Conservation (phyloP, 805 yeast species). For the Myxozyma sirexii region DNA sequence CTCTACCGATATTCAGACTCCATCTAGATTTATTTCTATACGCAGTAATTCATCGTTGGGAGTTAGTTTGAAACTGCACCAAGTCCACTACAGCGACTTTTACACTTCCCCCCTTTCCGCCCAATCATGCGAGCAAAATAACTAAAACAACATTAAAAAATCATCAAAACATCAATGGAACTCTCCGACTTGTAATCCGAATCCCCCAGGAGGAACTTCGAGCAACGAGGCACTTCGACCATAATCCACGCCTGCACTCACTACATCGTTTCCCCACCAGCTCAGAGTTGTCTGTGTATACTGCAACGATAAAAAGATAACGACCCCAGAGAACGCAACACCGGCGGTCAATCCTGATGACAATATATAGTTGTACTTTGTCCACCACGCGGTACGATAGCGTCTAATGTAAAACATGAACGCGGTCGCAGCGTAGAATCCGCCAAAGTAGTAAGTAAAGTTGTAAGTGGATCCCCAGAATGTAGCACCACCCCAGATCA, state of each 20-base stretch:
- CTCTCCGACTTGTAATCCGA: slow-evolving; percentile 19
- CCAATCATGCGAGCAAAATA: no score
- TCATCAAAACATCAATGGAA: not conserved
- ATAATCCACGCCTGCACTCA: slow-evolving; percentile 20
- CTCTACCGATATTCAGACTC: no score
- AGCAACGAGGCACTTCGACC: slow-evolving; percentile 16
- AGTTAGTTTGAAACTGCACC: no score
- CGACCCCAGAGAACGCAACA: slow-evolving; percentile 62
- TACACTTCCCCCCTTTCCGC: no score
- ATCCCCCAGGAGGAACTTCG: slow-evolving; percentile 22
- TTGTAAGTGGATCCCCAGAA: slow-evolving; percentile 25
- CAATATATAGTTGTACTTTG: slow-evolving; percentile 66
- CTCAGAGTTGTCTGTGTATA: slow-evolving; percentile 41
- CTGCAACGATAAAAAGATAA: slow-evolving; percentile 54
- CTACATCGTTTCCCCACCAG: slow-evolving; percentile 63
- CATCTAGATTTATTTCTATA: no score
- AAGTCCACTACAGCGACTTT: no score
- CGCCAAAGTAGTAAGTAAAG: slow-evolving; percentile 43
- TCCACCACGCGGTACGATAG: slow-evolving; percentile 69
- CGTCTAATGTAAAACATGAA: slow-evolving; percentile 62
- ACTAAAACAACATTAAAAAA: no score
- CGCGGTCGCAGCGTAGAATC: slow-evolving; percentile 50
- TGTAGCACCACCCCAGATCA: slow-evolving; percentile 8
- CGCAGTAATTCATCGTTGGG: no score
- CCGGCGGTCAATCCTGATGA: slow-evolving; percentile 70